These are phyloP conservation scores for Xerocomellus intermedius DNA, from an alignment of 768 basidiomycete species.

Conservation along the genomic window DNA sequence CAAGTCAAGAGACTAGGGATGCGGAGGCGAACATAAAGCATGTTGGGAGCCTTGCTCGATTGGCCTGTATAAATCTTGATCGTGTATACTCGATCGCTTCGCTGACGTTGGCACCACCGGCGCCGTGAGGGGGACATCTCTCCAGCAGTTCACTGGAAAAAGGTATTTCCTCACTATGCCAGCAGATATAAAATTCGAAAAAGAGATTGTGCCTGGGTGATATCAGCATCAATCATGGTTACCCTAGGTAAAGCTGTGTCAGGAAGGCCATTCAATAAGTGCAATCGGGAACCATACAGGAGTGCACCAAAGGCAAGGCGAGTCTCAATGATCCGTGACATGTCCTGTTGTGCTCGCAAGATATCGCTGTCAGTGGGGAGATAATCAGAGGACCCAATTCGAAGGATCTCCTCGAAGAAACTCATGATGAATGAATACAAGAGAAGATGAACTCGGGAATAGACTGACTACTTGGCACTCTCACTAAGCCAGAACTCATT, in stretches of 20 bases:
- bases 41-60: neutral
- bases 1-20: neutral
- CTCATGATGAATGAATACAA: neutral
- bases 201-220: neutral
- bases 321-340: neutral
- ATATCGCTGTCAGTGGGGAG: neutral
- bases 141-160: neutral
- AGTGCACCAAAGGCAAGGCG: neutral
- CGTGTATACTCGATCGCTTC: neutral
- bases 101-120: neutral
- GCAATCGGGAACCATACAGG: neutral
- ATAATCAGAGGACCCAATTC: constrained; percentile 1
- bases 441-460: neutral
- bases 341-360: neutral
- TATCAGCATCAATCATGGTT: neutral
- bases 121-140: neutral
- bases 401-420: neutral
- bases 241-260: neutral
- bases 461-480: neutral
- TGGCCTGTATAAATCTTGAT: neutral
- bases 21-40: neutral
- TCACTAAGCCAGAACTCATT: neutral
- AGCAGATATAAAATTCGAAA: neutral
- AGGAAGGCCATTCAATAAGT: no score
- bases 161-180: neutral